Evolutionary conservation across 2,329 filamentous ascomycete species (phyloP).

Genomic region (Colletotrichum gigasporum): DNA sequence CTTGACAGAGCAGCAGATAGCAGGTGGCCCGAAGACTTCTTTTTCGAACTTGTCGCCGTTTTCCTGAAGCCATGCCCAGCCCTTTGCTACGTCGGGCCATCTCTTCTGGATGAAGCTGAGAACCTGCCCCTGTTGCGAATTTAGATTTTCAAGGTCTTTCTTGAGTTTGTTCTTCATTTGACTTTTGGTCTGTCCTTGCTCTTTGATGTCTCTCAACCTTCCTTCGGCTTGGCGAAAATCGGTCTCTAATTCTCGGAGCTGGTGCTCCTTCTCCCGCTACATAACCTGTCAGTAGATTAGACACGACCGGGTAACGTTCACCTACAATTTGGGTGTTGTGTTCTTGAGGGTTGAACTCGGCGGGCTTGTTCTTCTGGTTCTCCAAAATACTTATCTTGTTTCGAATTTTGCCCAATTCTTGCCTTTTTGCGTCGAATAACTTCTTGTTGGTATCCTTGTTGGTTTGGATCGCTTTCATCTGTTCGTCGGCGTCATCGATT

Average conservation of each 20-base stretch:
- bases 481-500: slow-evolving; percentile 44
- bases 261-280: slow-evolving; percentile 70
- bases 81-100: slow-evolving; percentile 72
- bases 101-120: slow-evolving; percentile 69
- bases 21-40: slow-evolving; percentile 81
- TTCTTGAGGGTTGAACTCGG: slow-evolving; percentile 73
- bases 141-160: slow-evolving; percentile 65
- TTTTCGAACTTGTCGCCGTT: slow-evolving; percentile 77
- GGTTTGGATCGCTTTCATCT: slow-evolving; percentile 42
- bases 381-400: slow-evolving; percentile 71
- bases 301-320: slow-evolving; percentile 25
- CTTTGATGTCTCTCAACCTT: slow-evolving; percentile 53
- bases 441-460: slow-evolving; percentile 62
- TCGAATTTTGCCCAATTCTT: slow-evolving; percentile 59
- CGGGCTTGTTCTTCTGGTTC: slow-evolving; percentile 67
- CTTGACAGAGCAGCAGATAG: slow-evolving; percentile 82
- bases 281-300: slow-evolving; percentile 36
- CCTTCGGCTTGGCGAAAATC: slow-evolving; percentile 47
- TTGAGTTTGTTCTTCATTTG: slow-evolving; percentile 50
- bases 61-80: slow-evolving; percentile 84
- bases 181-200: slow-evolving; percentile 51
- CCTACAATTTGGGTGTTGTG: slow-evolving; percentile 80
- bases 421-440: slow-evolving; percentile 58
- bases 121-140: slow-evolving; percentile 81
- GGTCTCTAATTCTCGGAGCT: slow-evolving; percentile 59